Evolutionary conservation across 345 rosid genomes (phyloP).

Genomic region (Erucastrum elatum): DNA sequence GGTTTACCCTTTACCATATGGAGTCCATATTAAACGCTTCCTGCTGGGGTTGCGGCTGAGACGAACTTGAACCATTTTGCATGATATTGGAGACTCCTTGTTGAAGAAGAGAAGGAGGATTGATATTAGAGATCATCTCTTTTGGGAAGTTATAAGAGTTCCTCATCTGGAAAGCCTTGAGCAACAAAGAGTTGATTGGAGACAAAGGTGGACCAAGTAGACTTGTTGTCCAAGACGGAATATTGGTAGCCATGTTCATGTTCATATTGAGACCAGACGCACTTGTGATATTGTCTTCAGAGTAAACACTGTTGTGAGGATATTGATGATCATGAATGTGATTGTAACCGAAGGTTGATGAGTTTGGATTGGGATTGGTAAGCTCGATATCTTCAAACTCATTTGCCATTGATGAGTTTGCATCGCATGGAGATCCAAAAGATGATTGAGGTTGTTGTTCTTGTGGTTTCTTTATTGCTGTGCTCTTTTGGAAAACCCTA

Average conservation of each 20-base stretch:
- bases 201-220: conserved; percentile 60
- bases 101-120: conserved; percentile 43
- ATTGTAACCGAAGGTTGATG: conserved; percentile 37
- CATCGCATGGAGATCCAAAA: conserved; percentile 71
- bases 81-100: conserved; percentile 47
- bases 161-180: conserved; percentile 80
- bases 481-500: conserved; percentile 73
- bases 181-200: conserved; percentile 71
- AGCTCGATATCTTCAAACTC: conserved; percentile 75
- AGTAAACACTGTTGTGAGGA: conserved; percentile 18
- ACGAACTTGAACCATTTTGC: conserved; percentile 63
- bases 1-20: conserved; percentile 53
- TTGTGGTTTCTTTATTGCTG: conserved; percentile 52
- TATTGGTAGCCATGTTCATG: conserved; percentile 45
- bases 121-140: conserved; percentile 41
- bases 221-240: conserved; percentile 59
- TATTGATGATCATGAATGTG: conserved; percentile 38
- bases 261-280: conserved; percentile 37
- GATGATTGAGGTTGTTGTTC: conserved; percentile 61
- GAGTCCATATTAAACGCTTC: conserved; percentile 84
- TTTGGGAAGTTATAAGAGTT: conserved; percentile 54
- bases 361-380: conserved; percentile 48
- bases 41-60: conserved; percentile 71
- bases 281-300: conserved; percentile 26
- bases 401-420: conserved; percentile 61